A percentile compares a stretch with the other conserved stretches of the same genome.
phyloP scores from a whole-genome alignment of 805 yeast genomes.

The Yamadazyma kitorensis region DNA sequence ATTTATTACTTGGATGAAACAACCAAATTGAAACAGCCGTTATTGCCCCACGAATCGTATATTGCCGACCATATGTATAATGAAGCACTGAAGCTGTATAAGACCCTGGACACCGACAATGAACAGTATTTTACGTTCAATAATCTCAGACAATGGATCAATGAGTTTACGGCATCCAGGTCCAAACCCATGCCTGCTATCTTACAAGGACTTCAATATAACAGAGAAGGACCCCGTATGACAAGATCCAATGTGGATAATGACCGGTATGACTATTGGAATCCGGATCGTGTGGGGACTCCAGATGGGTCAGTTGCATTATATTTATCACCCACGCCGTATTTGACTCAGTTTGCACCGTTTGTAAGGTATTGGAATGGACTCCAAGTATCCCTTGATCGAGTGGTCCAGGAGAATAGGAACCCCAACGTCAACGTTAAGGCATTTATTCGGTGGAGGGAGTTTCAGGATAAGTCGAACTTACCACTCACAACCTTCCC shows the following conservation, averaged over 20 bases:
- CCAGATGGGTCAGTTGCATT: constrained; percentile 33
- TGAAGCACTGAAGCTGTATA: neutral
- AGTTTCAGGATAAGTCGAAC: constrained; percentile 24
- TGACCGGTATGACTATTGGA: constrained; percentile 10
- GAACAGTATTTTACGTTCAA: constrained; percentile 5
- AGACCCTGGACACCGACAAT: neutral
- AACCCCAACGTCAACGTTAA: constrained; percentile 21
- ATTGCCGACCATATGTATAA: constrained; percentile 2
- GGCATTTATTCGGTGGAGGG: constrained; percentile 31
- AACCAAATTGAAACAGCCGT: constrained; percentile 21
- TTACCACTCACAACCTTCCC: constrained; percentile 8
- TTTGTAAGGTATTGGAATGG: constrained; percentile 29
- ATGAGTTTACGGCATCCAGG: constrained; percentile 31
- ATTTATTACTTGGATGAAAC: constrained; percentile 32
- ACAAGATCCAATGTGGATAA: constrained; percentile 10
- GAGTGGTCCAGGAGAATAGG: constrained; percentile 8
- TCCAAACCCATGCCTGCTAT: constrained; percentile 31
- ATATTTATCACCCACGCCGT: constrained; percentile 23
- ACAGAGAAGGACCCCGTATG: constrained; percentile 15
- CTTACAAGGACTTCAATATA: constrained; percentile 21
- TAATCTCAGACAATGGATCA: constrained; percentile 10
- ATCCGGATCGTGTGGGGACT: constrained; percentile 24
- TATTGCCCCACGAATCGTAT: constrained; percentile 35
- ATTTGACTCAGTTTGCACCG: constrained; percentile 31
- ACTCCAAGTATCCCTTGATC: constrained; percentile 27